Evolutionary conservation across 2,329 filamentous ascomycete species (phyloP).

Genomic region (Fusarium continuum): DNA sequence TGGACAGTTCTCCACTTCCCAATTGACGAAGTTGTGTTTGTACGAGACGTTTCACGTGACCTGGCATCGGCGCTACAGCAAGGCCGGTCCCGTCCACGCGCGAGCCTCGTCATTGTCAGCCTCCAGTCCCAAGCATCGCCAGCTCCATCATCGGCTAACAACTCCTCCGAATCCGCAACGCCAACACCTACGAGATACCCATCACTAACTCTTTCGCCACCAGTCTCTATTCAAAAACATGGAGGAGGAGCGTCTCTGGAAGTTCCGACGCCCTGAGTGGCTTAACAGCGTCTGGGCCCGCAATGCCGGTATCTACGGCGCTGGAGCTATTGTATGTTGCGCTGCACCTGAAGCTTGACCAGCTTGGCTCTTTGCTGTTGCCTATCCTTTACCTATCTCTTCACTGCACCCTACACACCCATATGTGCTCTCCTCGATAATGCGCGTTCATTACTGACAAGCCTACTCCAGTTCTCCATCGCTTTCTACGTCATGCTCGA

Average conservation of each 20-base stretch:
- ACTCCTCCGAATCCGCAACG: background rate
- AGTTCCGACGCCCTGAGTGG: constrained; percentile 73
- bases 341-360: background rate
- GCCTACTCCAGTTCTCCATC: constrained; percentile 64
- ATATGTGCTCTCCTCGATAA: background rate
- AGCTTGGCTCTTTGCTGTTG: background rate
- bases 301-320: constrained; percentile 69
- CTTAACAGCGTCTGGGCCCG: constrained; percentile 71
- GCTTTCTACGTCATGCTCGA: constrained; percentile 76
- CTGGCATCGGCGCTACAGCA: constrained; percentile 15
- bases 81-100: constrained; percentile 19
- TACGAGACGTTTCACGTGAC: constrained; percentile 25
- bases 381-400: background rate
- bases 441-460: constrained; percentile 16
- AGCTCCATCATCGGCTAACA: constrained; percentile 21
- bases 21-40: background rate
- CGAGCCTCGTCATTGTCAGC: constrained; percentile 45
- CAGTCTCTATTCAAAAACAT: constrained; percentile 48
- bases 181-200: background rate
- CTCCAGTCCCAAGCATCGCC: constrained; percentile 28
- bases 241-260: constrained; percentile 74
- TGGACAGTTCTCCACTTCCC: constrained; percentile 4
- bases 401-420: background rate
- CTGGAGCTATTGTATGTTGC: constrained; percentile 68
- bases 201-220: background rate